Conservation (phyloP, 805 yeast species). For the Tetrapisispora pingtungensis region DNA sequence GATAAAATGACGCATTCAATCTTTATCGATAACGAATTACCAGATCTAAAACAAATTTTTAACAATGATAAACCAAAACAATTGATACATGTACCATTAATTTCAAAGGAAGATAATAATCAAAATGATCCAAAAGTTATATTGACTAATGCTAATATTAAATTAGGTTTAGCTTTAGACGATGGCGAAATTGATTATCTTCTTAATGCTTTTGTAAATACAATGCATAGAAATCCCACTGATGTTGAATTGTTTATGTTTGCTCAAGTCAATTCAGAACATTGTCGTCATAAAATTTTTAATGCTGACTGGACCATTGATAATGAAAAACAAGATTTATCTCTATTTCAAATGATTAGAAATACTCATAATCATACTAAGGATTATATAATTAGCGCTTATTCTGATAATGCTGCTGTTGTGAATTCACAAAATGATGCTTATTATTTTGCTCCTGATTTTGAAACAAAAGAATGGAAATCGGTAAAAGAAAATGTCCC, state of each 20-base stretch:
- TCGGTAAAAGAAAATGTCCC: slow-evolving; percentile 71
- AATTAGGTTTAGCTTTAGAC: slow-evolving; percentile 89
- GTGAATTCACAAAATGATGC: slow-evolving; percentile 50
- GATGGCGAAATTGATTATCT: slow-evolving; percentile 86
- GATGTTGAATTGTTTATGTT: slow-evolving; percentile 98
- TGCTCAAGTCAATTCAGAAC: slow-evolving; percentile 98
- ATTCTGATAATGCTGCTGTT: slow-evolving; percentile 96
- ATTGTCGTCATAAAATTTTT: slow-evolving; percentile 97
- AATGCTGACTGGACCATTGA: slow-evolving; percentile 98
- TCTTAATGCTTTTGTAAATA: slow-evolving; percentile 66
- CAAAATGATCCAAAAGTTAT: slow-evolving; percentile 37
- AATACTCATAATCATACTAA: slow-evolving; percentile 80
- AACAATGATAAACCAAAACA: slow-evolving; percentile 76
- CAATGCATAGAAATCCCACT: slow-evolving; percentile 80
- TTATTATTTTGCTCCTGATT: slow-evolving; percentile 69
- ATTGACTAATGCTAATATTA: slow-evolving; percentile 65
- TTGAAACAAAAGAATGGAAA: slow-evolving; percentile 60
- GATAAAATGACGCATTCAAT: slow-evolving; percentile 92
- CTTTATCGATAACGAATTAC: slow-evolving; percentile 45
- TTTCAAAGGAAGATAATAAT: slow-evolving; percentile 34
- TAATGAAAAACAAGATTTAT: slow-evolving; percentile 57
- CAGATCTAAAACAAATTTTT: slow-evolving; percentile 60
- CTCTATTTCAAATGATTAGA: slow-evolving; percentile 90
- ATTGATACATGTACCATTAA: slow-evolving; percentile 60
- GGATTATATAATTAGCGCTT: slow-evolving; percentile 81